Percentiles rank a stretch among this genome's conserved stretches.
These are phyloP conservation scores for Talaromyces borbonicus DNA, from an alignment of 495 filamentous ascomycete genomes.

Conservation along the genomic window DNA sequence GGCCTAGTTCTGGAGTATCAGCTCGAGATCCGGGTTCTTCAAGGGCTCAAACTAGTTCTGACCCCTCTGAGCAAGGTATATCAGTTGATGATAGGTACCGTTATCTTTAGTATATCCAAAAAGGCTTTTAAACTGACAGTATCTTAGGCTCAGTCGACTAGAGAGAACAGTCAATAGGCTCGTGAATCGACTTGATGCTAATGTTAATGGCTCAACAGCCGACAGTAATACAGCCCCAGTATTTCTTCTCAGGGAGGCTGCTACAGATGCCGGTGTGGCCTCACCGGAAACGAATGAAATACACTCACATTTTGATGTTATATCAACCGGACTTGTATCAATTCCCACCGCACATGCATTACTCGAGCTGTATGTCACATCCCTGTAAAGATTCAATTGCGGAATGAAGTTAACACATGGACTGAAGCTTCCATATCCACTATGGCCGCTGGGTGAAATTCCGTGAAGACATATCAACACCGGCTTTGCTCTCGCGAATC, in stretches of 20 bases:
- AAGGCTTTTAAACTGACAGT: not conserved
- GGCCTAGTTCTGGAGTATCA: not conserved
- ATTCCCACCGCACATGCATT: constrained; percentile 1
- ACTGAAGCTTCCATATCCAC: constrained; percentile 12
- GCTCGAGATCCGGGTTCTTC: not conserved
- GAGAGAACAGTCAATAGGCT: constrained; percentile 25
- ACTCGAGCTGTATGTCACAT: constrained; percentile 1
- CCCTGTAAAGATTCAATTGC: not conserved
- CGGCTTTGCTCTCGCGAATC: constrained; percentile 17
- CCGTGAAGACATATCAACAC: constrained; percentile 17
- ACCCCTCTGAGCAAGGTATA: not conserved
- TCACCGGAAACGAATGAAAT: constrained; percentile 13
- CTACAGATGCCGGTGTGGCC: constrained; percentile 19
- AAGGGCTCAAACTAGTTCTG: not conserved
- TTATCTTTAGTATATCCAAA: not conserved
- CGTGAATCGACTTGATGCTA: constrained; percentile 23
- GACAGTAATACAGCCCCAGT: constrained; percentile 23
- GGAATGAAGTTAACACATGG: not conserved
- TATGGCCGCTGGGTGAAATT: constrained; percentile 37
- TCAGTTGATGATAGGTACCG: constrained; percentile 3
- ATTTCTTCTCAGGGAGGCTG: constrained; percentile 27
- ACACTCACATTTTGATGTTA: not conserved
- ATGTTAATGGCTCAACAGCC: constrained; percentile 6
- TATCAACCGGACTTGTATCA: constrained; percentile 3
- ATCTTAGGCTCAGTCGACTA: constrained; percentile 21